Base-by-base conservation (phyloP, 1,284 basidiomycete species). In the Golubevia pallescens region DNA sequence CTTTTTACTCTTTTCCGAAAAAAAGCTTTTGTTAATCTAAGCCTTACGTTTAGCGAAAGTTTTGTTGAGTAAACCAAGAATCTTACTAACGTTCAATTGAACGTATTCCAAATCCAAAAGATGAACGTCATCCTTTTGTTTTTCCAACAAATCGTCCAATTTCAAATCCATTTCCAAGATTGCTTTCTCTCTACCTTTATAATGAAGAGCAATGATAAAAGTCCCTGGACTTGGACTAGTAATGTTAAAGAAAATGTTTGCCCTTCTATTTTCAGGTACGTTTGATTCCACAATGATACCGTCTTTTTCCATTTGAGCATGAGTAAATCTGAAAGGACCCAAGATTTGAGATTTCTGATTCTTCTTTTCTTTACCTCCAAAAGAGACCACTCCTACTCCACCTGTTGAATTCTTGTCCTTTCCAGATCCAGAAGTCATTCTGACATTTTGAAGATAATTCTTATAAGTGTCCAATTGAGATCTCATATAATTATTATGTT, bases 81-180 rank as follows among this genome's bases (percentile, higher is more conserved):
- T 77, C 62, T 75, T 73, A 28, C 66, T 66, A n/a, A 82, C 75
- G 56, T 81, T 71, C 48, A 85, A 69, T 65, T 82, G 77, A 38
- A 85, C 81, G 64, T 85, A 84, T 56, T 85, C 81, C 19, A 85
- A 70, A 58, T 81, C 78, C 60, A 85, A 70, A 57, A 73, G 63
- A 58, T 76, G 73, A 2, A 80, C 74, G 32, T 75, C 78, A 59
- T 84, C 78, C 69, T 77, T 78, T 58, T 78, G 81, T 73, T 83
- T 80, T 54, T 85, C 82, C 38, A 85, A 74, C 67, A 85, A 62
- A 60, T 85, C 82, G 63, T 85, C 82, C 21, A 85, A 71, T 66
- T 81, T 83, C 54, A 85, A 69, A 58, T 85, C 82, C 80, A 85
- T 81, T 69, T 85, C 82, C 20, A 85, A 62, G 55, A 85, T 75